A percentile compares a stretch with the other conserved stretches of the same genome.
Conservation (phyloP, 306 rosid species). For the Castanospermum australe region DNA sequence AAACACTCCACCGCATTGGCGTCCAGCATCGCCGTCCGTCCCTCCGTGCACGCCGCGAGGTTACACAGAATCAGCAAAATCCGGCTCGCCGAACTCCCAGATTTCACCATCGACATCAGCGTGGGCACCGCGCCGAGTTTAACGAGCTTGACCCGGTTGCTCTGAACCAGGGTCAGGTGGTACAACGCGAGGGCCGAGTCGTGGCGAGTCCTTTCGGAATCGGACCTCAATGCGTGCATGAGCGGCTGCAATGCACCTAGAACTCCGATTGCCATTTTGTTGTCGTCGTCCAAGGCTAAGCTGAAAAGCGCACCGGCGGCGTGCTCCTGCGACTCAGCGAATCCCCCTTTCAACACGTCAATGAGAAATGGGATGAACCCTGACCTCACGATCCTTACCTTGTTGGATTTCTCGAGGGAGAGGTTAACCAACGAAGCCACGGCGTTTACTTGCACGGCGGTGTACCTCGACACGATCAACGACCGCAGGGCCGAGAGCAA, state of each 20-base stretch:
- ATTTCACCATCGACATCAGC: slow-evolving; percentile 45
- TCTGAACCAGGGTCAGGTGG: slow-evolving; percentile 65
- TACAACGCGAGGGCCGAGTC: slow-evolving; percentile 89
- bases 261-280: slow-evolving; percentile 89
- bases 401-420: slow-evolving; percentile 75
- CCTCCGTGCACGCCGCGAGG: slow-evolving; percentile 61
- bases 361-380: slow-evolving; percentile 71
- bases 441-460: slow-evolving; percentile 70
- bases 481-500: slow-evolving; percentile 49
- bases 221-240: slow-evolving; percentile 75
- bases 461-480: slow-evolving; percentile 52
- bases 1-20: slow-evolving; percentile 70
- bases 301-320: slow-evolving; percentile 97
- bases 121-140: slow-evolving; percentile 66
- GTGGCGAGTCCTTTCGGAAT: slow-evolving; percentile 66
- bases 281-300: slow-evolving; percentile 73
- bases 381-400: slow-evolving; percentile 78
- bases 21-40: slow-evolving; percentile 80
- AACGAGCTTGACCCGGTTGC: slow-evolving; percentile 81
- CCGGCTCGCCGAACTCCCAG: slow-evolving; percentile 49
- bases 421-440: slow-evolving; percentile 81
- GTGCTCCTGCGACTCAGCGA: slow-evolving; percentile 80
- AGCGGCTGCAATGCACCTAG: slow-evolving; percentile 82
- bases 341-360: slow-evolving; percentile 67
- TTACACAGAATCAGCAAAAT: slow-evolving; percentile 73